Evolutionary conservation across 768 basidiomycete genomes (phyloP).

Genomic region (Leucosporidium yakuticum): DNA sequence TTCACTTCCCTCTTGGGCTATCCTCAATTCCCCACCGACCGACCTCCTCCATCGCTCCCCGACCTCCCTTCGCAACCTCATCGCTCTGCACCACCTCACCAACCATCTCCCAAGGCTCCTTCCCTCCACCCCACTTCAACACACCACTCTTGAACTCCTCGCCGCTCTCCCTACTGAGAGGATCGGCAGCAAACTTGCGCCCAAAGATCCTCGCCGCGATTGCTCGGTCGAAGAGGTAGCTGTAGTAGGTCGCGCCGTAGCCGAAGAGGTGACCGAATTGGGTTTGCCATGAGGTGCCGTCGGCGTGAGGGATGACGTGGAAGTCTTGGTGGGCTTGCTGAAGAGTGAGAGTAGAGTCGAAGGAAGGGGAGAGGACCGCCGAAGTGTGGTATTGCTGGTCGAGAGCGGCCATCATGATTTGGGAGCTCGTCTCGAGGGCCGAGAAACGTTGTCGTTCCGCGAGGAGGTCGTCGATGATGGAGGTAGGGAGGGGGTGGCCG

Average conservation of each 20-base stretch:
- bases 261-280: constrained; percentile 93
- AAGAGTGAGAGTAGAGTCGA: constrained; percentile 71
- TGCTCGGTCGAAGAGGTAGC: constrained; percentile 91
- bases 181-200: constrained; percentile 62
- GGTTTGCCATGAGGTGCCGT: constrained; percentile 85
- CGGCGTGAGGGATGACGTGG: constrained; percentile 75
- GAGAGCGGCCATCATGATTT: constrained; percentile 78
- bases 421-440: constrained; percentile 77
- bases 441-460: constrained; percentile 41
- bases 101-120: constrained; percentile 91
- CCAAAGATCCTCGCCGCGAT: constrained; percentile 90
- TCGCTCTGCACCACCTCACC: constrained; percentile 61
- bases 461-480: constrained; percentile 42
- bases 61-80: constrained; percentile 64
- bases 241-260: constrained; percentile 96
- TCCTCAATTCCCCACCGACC: constrained; percentile 76
- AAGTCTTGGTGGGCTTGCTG: constrained; percentile 51
- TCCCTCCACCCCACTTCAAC: constrained; percentile 75
- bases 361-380: constrained; percentile 51
- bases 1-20: background rate
- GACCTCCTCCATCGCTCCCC: constrained; percentile 78
- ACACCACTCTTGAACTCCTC: constrained; percentile 74
- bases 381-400: constrained; percentile 89
- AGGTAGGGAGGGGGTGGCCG: constrained; percentile 42
- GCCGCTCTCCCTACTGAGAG: constrained; percentile 65